phyloP scores from a whole-genome alignment of 495 filamentous ascomycete genomes.

The Hypoxylon lienhwacheense region DNA sequence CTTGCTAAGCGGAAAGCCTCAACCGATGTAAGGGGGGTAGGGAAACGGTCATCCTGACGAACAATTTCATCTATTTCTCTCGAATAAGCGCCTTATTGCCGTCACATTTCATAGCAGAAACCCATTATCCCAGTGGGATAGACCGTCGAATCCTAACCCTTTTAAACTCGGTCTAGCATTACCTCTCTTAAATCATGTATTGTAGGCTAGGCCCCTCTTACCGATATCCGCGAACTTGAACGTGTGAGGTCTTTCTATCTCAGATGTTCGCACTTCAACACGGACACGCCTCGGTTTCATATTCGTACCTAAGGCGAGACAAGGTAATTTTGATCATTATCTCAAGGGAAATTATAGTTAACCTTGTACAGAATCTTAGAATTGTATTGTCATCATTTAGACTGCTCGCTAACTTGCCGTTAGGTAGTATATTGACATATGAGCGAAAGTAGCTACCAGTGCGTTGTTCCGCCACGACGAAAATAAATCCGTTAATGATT shows the following conservation, averaged over 20 bases:
- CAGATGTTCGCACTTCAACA: slow-evolving; percentile 64
- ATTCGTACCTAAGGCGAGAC: slow-evolving; percentile 41
- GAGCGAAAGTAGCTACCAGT: slow-evolving; percentile 67
- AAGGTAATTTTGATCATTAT: slow-evolving; percentile 45
- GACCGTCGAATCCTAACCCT: slow-evolving; percentile 42
- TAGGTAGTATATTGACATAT: slow-evolving; percentile 49
- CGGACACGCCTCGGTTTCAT: slow-evolving; percentile 55
- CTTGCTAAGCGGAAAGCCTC: slow-evolving; percentile 60
- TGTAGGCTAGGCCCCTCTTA: slow-evolving; percentile 41
- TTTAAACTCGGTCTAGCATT: slow-evolving; percentile 55
- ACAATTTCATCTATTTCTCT: slow-evolving; percentile 62
- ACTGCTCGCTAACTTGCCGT: slow-evolving; percentile 9
- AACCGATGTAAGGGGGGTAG: slow-evolving; percentile 53
- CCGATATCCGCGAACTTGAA: slow-evolving; percentile 56
- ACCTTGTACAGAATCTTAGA: slow-evolving; percentile 40
- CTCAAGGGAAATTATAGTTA: slow-evolving; percentile 50
- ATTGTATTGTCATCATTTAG: slow-evolving; percentile 6
- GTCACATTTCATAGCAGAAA: slow-evolving; percentile 58
- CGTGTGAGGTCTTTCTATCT: slow-evolving; percentile 60
- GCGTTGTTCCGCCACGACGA: slow-evolving; percentile 70
- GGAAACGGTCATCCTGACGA: slow-evolving; percentile 50
- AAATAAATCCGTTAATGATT: slow-evolving; percentile 65
- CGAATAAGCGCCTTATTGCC: slow-evolving; percentile 68
- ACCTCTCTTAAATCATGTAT: slow-evolving; percentile 54
- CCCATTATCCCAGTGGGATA: slow-evolving; percentile 43